Evolutionary conservation across 2,329 filamentous ascomycete species (phyloP).

Genomic region (Chrysoporthe austroafricana): DNA sequence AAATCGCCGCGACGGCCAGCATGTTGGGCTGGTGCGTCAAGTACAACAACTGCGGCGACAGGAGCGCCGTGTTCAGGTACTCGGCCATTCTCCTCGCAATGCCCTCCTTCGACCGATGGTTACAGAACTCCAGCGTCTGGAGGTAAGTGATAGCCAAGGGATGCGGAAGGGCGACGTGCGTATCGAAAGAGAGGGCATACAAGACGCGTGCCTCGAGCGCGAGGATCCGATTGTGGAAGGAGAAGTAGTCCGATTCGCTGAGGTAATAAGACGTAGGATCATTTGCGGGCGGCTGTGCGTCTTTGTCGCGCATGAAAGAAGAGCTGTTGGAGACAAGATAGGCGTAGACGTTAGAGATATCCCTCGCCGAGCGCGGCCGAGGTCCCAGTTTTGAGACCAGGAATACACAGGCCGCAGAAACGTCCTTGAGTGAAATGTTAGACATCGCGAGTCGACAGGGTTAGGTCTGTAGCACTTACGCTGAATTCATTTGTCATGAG

Average conservation of each 20-base stretch:
- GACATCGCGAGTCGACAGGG: not conserved
- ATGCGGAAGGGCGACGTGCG: conserved; percentile 84
- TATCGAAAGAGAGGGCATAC: conserved; percentile 76
- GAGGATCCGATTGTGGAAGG: conserved; percentile 67
- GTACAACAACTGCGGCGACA: conserved; percentile 88
- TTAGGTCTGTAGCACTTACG: conserved; percentile 38
- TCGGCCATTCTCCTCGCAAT: conserved; percentile 70
- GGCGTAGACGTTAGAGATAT: conserved; percentile 81
- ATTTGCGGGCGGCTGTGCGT: conserved; percentile 37
- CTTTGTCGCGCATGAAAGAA: conserved; percentile 50
- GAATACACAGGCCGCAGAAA: conserved; percentile 81
- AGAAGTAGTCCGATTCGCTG: conserved; percentile 72
- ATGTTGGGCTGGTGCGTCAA: conserved; percentile 88
- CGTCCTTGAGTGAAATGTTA: conserved; percentile 59
- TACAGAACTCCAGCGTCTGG: conserved; percentile 75
- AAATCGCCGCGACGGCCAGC: conserved; percentile 86
- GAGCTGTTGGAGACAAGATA: conserved; percentile 73
- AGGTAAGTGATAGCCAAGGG: conserved; percentile 88
- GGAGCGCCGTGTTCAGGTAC: conserved; percentile 82
- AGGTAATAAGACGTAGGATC: conserved; percentile 67
- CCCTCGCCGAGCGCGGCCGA: conserved; percentile 74
- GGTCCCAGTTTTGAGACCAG: conserved; percentile 82
- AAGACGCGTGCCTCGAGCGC: conserved; percentile 79
- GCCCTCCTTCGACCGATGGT: conserved; percentile 47
- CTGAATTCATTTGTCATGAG: conserved; percentile 63